Percentiles rank a stretch among this genome's conserved stretches.
Evolutionary conservation across 2,329 filamentous ascomycete species (phyloP).

Genomic region (Exophiala phaeomuriformis): DNA sequence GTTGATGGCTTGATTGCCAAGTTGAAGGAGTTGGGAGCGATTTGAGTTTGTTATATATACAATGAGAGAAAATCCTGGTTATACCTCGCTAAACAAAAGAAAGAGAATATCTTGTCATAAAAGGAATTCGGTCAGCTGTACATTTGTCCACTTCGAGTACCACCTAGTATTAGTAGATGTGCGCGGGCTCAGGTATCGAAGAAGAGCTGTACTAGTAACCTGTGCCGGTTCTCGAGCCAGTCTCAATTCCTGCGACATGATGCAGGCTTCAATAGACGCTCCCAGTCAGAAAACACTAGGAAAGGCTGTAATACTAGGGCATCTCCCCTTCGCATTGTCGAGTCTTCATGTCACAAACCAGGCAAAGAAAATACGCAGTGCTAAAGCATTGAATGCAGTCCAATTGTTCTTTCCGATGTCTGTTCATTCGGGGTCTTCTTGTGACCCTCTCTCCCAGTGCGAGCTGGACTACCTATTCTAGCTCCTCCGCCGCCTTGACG

Average conservation of each 20-base stretch:
- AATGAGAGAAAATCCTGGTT: not conserved
- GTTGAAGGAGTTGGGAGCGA: constrained; percentile 89
- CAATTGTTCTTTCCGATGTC: not conserved
- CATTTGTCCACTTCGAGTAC: too few relatives aligned
- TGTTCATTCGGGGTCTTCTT: not conserved
- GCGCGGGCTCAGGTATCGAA: too few relatives aligned
- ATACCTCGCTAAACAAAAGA: not conserved
- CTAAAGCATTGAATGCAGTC: not conserved
- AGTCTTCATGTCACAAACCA: not conserved
- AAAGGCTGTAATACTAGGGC: too few relatives aligned
- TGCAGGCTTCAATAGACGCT: too few relatives aligned
- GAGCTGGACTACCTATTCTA: not conserved
- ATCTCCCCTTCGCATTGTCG: too few relatives aligned
- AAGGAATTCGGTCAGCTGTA: too few relatives aligned
- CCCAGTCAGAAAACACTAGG: too few relatives aligned
- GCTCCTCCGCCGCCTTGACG: not conserved
- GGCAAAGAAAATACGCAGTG: not conserved
- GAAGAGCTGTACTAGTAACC: too few relatives aligned
- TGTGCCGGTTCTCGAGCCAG: too few relatives aligned
- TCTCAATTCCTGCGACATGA: too few relatives aligned
- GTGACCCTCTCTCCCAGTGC: not conserved
- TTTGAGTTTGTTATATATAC: constrained; percentile 47
- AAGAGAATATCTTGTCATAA: not conserved
- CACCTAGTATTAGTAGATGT: too few relatives aligned
- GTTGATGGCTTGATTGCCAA: constrained; percentile 90